Base-by-base conservation (phyloP, 2,329 filamentous ascomycete species). In the Sclerotinia sclerotiorum region DNA sequence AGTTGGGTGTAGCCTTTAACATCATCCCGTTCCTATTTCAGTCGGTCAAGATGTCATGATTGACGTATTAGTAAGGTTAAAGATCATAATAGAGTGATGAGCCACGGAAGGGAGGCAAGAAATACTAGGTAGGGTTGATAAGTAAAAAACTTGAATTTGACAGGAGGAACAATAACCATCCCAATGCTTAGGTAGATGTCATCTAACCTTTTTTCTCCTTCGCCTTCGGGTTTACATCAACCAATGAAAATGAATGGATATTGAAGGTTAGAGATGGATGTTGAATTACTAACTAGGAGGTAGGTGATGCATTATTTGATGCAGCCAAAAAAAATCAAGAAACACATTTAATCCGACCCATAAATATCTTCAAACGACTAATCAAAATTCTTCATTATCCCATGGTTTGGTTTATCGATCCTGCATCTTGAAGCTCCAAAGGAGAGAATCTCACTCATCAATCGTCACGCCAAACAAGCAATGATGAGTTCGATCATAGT, bases 181-280 rank as follows among this genome's bases (percentile, higher is more conserved):
- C 46, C 7, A 7, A 54, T 29, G 51, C 27, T 54, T 17, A 10
- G 29, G 11, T 21, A 8, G 19, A 55, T 55, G 10, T 11, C 51
- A 39, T 39, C 35, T 13, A 39, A 39, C 35, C 11, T 39, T 39
- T 13, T 39, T 39, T 3, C 2, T 3, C 0, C 11, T 39, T 39
- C 35, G 35, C 35, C 35, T 49, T 39, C 13, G 1, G 55, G 32
- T 17, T 17, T 21, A 15, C 17, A 8, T 4, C 6, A 15, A 10
- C 35, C 55, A 57, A 57, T 42, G 6, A 39, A 7, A 10, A 24
- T 5, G 3, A 19, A 42, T 42, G 55, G 55, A 10, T 42, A 57
- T 27, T 42, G 55, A 57, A 42, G 55, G 55, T 27, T 57, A 57
- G 55, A 57, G 55, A 57, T 27, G 55, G 55, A 1, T 42, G 35